These are phyloP conservation scores for Proliferodiscus dingleyae DNA, from an alignment of 2,329 filamentous ascomycete species.

Conservation along the genomic window DNA sequence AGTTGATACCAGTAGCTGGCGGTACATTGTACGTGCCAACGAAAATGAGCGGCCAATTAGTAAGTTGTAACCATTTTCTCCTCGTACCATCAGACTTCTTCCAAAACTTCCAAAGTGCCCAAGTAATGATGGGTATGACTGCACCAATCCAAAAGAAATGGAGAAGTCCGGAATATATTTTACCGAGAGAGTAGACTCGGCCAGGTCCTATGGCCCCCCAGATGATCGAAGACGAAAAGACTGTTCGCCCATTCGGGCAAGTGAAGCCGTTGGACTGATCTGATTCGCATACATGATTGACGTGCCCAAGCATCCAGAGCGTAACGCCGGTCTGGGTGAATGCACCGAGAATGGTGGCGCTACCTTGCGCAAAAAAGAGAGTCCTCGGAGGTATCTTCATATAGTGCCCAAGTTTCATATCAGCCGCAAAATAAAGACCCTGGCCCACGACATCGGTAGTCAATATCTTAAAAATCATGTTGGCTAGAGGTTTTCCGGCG, in stretches of 20 bases:
- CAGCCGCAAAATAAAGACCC: conserved; percentile 40
- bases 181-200: conserved; percentile 61
- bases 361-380: conserved; percentile 31
- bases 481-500: conserved; percentile 51
- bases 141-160: conserved; percentile 69
- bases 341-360: conserved; percentile 50
- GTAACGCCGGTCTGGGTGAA: conserved; percentile 60
- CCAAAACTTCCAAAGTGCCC: conserved; percentile 34
- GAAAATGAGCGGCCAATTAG: conserved; percentile 31
- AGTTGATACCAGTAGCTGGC: conserved; percentile 66
- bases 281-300: conserved; percentile 56
- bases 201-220: conserved; percentile 68
- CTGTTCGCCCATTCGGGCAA: conserved; percentile 52
- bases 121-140: conserved; percentile 44
- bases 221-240: conserved; percentile 42
- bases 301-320: conserved; percentile 48
- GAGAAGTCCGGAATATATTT: conserved; percentile 58
- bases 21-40: conserved; percentile 36
- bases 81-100: conserved; percentile 29
- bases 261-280: conserved; percentile 46
- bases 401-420: conserved; percentile 47
- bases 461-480: conserved; percentile 72
- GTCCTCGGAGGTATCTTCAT: conserved; percentile 31
- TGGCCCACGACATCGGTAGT: conserved; percentile 39
- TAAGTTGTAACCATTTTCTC: conserved; percentile 26